A percentile compares a stretch with the other conserved stretches of the same genome.
Conservation (phyloP, 306 rosid genomes). For the Vigna reflexopilosa region DNA sequence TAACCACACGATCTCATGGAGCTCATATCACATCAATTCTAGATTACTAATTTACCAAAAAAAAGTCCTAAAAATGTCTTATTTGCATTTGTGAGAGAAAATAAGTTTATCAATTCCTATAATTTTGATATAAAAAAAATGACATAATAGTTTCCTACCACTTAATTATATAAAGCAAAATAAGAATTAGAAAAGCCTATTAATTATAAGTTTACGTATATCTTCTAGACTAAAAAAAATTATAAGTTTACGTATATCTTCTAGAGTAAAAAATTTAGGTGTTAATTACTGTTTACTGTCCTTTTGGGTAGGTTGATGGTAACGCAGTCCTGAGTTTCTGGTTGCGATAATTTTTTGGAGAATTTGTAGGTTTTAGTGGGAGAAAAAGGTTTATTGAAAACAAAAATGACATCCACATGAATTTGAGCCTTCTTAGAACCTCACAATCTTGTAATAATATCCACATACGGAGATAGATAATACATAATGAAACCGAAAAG, state of each 20-base stretch:
- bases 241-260: not conserved
- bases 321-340: no score
- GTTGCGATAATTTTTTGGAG: not conserved
- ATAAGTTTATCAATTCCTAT: not conserved
- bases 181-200: no score
- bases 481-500: constrained; percentile 1
- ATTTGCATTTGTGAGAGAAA: not conserved
- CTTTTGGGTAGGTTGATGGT: not conserved
- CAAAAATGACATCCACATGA: constrained; percentile 61
- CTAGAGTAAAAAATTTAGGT: not conserved
- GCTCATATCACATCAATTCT: not conserved
- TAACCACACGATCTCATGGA: constrained; percentile 7
- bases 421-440: constrained; percentile 62
- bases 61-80: not conserved
- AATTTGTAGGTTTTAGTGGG: not conserved
- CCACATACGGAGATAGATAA: constrained; percentile 43
- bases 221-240: not conserved
- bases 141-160: not conserved
- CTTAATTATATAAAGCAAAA: no score
- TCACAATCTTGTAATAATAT: constrained; percentile 56
- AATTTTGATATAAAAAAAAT: not conserved
- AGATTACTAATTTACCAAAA: not conserved
- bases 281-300: not conserved
- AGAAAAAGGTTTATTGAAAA: constrained; percentile 17
- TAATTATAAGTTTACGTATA: not conserved